These are phyloP conservation scores for Paecilomyces variotii DNA, from an alignment of 2,329 filamentous ascomycete genomes.

Conservation along the genomic window DNA sequence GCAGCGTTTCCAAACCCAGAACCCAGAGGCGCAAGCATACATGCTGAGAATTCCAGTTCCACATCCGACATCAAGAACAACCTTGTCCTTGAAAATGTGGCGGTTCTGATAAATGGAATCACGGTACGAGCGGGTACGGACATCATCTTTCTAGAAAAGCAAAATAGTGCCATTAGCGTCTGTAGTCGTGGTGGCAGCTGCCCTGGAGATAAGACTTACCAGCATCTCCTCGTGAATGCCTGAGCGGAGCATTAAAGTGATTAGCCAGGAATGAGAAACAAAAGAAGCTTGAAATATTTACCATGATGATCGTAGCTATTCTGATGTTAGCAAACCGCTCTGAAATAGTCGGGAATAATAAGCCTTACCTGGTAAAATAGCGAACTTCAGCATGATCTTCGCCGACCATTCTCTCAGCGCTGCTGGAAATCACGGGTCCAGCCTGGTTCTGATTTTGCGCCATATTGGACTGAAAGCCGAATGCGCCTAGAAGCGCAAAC, in stretches of 20 bases:
- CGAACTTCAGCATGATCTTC: conserved; percentile 96
- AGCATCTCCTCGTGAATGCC: conserved; percentile 98
- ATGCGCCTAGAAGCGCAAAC: not conserved
- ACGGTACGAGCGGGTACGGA: conserved; percentile 92
- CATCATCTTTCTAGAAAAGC: conserved; percentile 78
- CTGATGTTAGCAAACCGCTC: conserved; percentile 11
- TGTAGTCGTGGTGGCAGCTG: conserved; percentile 6
- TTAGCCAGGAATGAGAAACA: conserved; percentile 12
- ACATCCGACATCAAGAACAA: conserved; percentile 85
- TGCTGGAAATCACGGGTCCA: conserved; percentile 25
- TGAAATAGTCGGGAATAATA: conserved; percentile 13
- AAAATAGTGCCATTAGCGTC: conserved; percentile 9
- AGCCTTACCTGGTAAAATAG: conserved; percentile 88
- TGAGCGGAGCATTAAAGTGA: conserved; percentile 38
- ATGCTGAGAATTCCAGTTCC: conserved; percentile 97
- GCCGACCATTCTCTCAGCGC: conserved; percentile 42
- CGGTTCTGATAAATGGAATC: conserved; percentile 95
- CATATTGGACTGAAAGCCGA: conserved; percentile 17
- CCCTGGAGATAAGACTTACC: conserved; percentile 50
- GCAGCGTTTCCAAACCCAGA: not conserved
- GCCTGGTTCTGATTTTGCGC: conserved; percentile 17
- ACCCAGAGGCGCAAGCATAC: conserved; percentile 44
- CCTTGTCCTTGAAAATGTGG: conserved; percentile 74
- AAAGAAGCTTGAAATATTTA: conserved; percentile 34
- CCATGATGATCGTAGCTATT: conserved; percentile 95